Conservation (phyloP, 2,329 filamentous ascomycete genomes). For the Verticillium zaregamsianum region DNA sequence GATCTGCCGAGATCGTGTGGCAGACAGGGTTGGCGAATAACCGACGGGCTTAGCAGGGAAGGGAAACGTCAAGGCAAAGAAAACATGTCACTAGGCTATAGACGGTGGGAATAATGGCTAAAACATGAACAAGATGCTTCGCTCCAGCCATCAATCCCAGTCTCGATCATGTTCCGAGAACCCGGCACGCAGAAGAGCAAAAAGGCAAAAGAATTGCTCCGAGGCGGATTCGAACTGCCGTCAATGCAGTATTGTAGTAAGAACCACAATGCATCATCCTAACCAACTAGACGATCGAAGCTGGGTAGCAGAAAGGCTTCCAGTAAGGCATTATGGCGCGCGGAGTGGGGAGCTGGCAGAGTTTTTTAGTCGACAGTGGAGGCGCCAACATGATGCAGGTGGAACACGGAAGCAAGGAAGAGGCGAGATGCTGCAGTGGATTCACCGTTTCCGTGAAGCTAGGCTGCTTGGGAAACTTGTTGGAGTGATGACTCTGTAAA, state of each 20-base stretch:
- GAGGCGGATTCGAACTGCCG: neutral
- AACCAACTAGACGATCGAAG: neutral
- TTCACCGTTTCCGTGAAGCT: neutral
- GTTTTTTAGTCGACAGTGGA: neutral
- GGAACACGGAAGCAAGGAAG: neutral
- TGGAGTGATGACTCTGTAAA: too few relatives aligned
- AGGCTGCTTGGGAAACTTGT: too few relatives aligned
- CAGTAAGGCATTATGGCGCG: neutral
- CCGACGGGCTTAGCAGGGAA: too few relatives aligned
- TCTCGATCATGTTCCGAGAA: too few relatives aligned
- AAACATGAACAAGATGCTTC: too few relatives aligned
- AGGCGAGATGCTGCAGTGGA: neutral
- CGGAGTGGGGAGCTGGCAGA: neutral
- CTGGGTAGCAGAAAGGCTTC: neutral
- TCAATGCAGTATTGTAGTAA: neutral
- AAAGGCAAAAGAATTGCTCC: neutral
- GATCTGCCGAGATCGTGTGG: too few relatives aligned
- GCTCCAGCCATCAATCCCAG: too few relatives aligned
- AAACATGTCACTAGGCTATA: too few relatives aligned
- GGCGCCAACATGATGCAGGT: neutral
- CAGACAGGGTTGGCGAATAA: too few relatives aligned
- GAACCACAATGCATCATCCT: neutral
- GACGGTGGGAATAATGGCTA: too few relatives aligned
- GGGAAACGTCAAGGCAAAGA: too few relatives aligned
- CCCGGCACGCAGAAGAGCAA: neutral